A percentile compares a stretch with the other conserved stretches of the same genome.
Evolutionary conservation across 1,139 yeast species (phyloP).

Genomic region (Blastobotrys indianensis): DNA sequence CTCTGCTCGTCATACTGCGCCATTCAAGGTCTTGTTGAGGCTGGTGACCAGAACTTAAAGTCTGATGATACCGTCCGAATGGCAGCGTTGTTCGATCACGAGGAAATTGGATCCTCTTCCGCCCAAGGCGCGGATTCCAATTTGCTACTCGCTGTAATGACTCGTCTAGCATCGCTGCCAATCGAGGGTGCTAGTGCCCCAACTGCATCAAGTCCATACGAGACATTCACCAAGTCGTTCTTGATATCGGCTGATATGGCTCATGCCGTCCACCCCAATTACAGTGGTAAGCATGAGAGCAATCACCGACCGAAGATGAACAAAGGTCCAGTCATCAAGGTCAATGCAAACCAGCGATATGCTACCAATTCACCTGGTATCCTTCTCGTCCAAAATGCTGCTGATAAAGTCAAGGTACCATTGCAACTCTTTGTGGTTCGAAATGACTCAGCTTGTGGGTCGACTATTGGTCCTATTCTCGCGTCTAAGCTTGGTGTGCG

Average conservation of each 20-base stretch:
- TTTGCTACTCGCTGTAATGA: constrained; percentile 71
- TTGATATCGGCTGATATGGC: constrained; percentile 93
- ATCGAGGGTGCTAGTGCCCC: constrained; percentile 34
- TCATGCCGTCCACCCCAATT: constrained; percentile 95
- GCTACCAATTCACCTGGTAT: constrained; percentile 91
- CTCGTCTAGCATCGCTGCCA: constrained; percentile 52
- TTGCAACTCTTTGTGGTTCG: constrained; percentile 71
- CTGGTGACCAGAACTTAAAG: constrained; percentile 39
- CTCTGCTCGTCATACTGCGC: constrained; percentile 83
- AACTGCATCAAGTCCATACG: constrained; percentile 41
- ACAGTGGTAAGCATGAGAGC: constrained; percentile 65
- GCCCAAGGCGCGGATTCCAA: constrained; percentile 97
- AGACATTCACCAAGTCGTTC: constrained; percentile 76
- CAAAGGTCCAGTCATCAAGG: constrained; percentile 85
- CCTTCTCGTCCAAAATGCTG: constrained; percentile 67
- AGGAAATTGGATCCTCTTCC: constrained; percentile 86
- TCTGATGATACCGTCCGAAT: constrained; percentile 57
- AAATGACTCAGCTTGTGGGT: constrained; percentile 91
- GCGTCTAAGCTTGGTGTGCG: constrained; percentile 85
- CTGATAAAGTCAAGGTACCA: constrained; percentile 53
- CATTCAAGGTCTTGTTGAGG: constrained; percentile 58
- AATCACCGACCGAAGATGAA: constrained; percentile 77
- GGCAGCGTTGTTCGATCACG: constrained; percentile 86
- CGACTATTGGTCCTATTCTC: constrained; percentile 92
- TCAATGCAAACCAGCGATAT: constrained; percentile 92